These are phyloP conservation scores for Boletellus emodensis DNA, from an alignment of 768 basidiomycete genomes.

Conservation along the genomic window DNA sequence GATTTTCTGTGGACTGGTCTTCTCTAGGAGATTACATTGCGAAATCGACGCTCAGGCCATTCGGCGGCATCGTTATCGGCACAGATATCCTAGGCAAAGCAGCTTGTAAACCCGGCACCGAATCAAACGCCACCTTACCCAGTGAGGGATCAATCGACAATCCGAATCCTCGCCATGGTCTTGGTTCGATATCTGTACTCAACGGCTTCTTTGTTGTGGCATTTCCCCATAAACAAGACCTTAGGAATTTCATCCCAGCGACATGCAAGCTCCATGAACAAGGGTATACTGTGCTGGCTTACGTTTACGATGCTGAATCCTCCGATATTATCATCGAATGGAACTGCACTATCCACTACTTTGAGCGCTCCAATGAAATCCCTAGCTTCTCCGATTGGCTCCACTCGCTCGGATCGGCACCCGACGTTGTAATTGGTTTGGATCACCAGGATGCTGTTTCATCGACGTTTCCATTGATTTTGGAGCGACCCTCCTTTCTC, in stretches of 20 bases:
- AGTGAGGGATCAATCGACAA: background rate
- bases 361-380: conserved; percentile 8
- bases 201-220: conserved; percentile 33
- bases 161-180: background rate
- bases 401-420: conserved; percentile 17
- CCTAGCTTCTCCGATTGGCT: conserved; percentile 31
- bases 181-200: conserved; percentile 1
- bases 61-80: conserved; percentile 39
- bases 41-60: conserved; percentile 25
- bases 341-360: conserved; percentile 18
- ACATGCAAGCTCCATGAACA: conserved; percentile 33
- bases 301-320: conserved; percentile 27
- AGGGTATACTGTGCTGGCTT: conserved; percentile 29
- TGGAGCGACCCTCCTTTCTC: conserved; percentile 20
- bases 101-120: background rate
- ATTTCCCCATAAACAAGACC: conserved; percentile 34
- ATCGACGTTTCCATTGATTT: conserved; percentile 16
- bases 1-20: conserved; percentile 24
- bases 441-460: conserved; percentile 28
- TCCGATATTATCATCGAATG: conserved; percentile 7
- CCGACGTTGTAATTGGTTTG: conserved; percentile 35
- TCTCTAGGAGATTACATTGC: conserved; percentile 23
- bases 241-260: conserved; percentile 31
- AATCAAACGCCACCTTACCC: background rate
- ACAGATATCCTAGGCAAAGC: conserved; percentile 1